Base-by-base conservation (phyloP, 2,329 filamentous ascomycete genomes). In the Fusarium tricinctum region DNA sequence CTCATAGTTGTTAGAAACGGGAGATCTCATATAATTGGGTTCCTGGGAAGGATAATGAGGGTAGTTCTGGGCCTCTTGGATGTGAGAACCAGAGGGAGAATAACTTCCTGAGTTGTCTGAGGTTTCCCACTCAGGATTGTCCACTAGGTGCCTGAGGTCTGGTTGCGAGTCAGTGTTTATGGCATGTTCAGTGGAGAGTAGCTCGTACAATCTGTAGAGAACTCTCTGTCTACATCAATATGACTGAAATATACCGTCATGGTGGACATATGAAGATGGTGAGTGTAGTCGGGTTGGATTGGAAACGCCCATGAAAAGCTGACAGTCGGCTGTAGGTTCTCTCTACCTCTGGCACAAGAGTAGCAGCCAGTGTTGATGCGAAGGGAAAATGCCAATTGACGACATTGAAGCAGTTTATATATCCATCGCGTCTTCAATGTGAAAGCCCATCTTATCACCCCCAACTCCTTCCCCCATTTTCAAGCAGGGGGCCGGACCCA, bases 171-270 rank as follows among this genome's bases (percentile, higher is more conserved):
- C 3, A 68, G 35, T 2, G 1, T 30, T 33, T n/a, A 5, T 6
- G 14, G 8, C 9, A 19, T 0, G 2, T 2, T 2, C 0, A 6
- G 8, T 10, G 4, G 6, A 1, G 4, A 14, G 6, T 6, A 3
- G 7, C 2, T 33, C 30, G n/a, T 43, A 68, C 66, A 32, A 17
- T 68, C 46, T 3, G 32, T 23, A 0, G 59, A 20, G 20, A 68
- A 30, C 9, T 49, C 55, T 43, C 19, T 35, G 15, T 57, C 50
- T 23, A 68, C 54, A 10, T 61, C 35, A n/a, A 68, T 49, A 0
- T 22, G 5, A 17, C 38, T 46, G 13, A 68, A 68, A 17, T 33
- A 5, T 8, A 65, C 10, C 5, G 20, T 42, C 65, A 68, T 68
- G 12, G 12, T 54, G 40, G 17, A 22, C 4, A 22, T 26, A 10